Evolutionary conservation across 257 asterid genomes (phyloP).

Genomic region (Scutellaria baicalensis): DNA sequence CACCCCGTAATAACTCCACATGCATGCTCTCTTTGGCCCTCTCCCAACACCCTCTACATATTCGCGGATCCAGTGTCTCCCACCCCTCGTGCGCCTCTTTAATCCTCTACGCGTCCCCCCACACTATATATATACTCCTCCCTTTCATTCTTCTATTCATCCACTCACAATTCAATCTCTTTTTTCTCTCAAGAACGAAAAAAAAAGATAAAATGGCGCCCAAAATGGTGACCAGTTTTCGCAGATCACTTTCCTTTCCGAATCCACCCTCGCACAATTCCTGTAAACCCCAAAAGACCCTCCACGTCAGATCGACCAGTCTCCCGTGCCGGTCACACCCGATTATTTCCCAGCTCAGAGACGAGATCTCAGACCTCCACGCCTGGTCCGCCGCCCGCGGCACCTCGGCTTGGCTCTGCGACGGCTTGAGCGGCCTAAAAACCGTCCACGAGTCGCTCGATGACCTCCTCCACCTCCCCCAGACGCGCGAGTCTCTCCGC

Average conservation of each 20-base stretch:
- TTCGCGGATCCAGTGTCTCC: conserved; percentile 15
- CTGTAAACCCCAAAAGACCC: conserved; percentile 26
- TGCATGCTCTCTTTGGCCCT: background rate
- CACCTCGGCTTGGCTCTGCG: conserved; percentile 48
- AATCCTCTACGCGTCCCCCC: conserved; percentile 12
- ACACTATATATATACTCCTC: conserved; percentile 18
- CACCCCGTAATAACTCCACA: conserved; percentile 5
- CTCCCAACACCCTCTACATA: conserved; percentile 21
- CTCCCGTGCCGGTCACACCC: conserved; percentile 83
- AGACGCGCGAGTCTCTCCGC: conserved; percentile 51
- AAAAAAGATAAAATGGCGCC: conserved; percentile 27
- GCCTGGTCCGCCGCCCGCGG: conserved; percentile 34
- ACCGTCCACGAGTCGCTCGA: conserved; percentile 68
- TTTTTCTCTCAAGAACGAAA: too few species aligned
- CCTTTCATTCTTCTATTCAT: background rate
- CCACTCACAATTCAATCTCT: background rate
- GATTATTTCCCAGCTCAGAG: conserved; percentile 53
- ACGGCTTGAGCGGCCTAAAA: conserved; percentile 49
- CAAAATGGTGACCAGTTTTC: conserved; percentile 68
- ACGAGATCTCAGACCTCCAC: conserved; percentile 36
- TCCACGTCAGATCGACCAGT: conserved; percentile 73
- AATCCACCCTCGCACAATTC: conserved; percentile 36
- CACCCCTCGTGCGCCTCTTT: conserved; percentile 19
- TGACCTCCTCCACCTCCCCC: conserved; percentile 78
- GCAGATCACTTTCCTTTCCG: conserved; percentile 76